Conservation (phyloP, 2,329 filamentous ascomycete species). For the Ophidiomyces ophidiicola region DNA sequence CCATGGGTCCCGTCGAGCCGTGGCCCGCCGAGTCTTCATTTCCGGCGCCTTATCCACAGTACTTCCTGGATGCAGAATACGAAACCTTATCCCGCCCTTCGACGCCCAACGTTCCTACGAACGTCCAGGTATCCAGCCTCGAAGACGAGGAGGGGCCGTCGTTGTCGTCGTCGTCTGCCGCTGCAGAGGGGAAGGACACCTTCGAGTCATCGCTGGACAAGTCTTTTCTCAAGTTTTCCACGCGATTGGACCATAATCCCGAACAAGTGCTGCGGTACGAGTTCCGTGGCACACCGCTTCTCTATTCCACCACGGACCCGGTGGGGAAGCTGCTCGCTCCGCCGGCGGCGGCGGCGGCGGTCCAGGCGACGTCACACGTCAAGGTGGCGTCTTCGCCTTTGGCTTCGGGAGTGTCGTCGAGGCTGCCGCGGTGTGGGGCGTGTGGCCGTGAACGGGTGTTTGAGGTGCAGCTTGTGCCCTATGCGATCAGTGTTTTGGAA, state of each 20-base stretch:
- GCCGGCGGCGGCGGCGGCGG: conserved; percentile 18
- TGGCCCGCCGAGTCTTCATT: conserved; percentile 61
- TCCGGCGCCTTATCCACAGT: conserved; percentile 59
- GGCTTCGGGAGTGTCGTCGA: conserved; percentile 22
- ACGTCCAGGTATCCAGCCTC: conserved; percentile 34
- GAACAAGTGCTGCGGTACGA: conserved; percentile 75
- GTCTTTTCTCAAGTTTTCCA: conserved; percentile 68
- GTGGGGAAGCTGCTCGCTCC: conserved; percentile 53
- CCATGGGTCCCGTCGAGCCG: conserved; percentile 42
- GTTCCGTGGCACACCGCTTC: conserved; percentile 57
- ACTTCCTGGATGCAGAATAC: conserved; percentile 82
- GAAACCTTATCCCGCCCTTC: conserved; percentile 59
- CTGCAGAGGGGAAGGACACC: conserved; percentile 49
- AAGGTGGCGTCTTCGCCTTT: conserved; percentile 18
- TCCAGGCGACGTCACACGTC: conserved; percentile 12
- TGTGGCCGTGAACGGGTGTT: conserved; percentile 69
- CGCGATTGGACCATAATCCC: conserved; percentile 64
- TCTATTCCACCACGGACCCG: conserved; percentile 67
- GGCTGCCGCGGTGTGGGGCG: conserved; percentile 62
- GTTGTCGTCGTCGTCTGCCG: conserved; percentile 19
- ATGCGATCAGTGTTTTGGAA: conserved; percentile 81
- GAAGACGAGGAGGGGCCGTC: conserved; percentile 29
- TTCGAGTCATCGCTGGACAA: conserved; percentile 66
- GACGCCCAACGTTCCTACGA: conserved; percentile 37
- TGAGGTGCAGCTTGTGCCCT: conserved; percentile 83